Conservation (phyloP, 139 green algal species). For the Ettlia oleoabundans region DNA sequence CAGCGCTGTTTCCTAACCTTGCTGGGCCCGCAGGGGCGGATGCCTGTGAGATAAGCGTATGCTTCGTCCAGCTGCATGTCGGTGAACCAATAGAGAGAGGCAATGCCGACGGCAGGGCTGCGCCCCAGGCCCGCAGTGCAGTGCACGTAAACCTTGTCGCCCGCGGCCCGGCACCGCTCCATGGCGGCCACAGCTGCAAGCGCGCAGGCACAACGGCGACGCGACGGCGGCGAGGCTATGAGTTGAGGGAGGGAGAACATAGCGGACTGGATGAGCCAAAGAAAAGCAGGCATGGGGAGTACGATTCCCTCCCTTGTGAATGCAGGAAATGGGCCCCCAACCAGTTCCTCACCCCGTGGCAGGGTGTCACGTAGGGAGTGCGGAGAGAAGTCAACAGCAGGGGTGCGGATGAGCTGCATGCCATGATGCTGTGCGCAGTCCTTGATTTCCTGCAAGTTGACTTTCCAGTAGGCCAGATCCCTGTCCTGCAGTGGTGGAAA, state of each 20-base stretch:
- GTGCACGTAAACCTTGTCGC: slow-evolving; percentile 33
- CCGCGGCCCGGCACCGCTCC: slow-evolving; percentile 55
- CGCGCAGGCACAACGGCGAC: neutral
- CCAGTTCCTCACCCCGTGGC: slow-evolving; percentile 35
- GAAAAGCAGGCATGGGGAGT: too few relatives aligned
- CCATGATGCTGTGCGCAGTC: slow-evolving; percentile 43
- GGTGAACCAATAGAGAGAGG: slow-evolving; percentile 42
- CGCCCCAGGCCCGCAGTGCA: slow-evolving; percentile 37
- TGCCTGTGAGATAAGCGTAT: slow-evolving; percentile 74
- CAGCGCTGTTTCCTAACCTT: too few relatives aligned
- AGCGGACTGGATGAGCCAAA: too few relatives aligned
- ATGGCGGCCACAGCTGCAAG: neutral
- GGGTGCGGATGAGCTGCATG: slow-evolving; percentile 59
- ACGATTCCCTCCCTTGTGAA: too few relatives aligned
- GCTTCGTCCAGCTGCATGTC: slow-evolving; percentile 70
- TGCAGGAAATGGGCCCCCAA: neutral
- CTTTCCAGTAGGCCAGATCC: slow-evolving; percentile 51
- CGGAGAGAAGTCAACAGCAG: slow-evolving; percentile 76
- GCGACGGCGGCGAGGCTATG: too few relatives aligned
- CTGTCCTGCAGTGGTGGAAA: slow-evolving; percentile 50
- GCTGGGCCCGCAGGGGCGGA: slow-evolving; percentile 85
- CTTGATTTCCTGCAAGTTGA: slow-evolving; percentile 56
- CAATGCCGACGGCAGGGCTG: slow-evolving; percentile 27
- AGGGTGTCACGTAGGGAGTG: slow-evolving; percentile 70
- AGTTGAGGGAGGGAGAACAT: too few relatives aligned